Evolutionary conservation across 306 rosid genomes (phyloP).

Genomic region (Acacia melanoxylon): DNA sequence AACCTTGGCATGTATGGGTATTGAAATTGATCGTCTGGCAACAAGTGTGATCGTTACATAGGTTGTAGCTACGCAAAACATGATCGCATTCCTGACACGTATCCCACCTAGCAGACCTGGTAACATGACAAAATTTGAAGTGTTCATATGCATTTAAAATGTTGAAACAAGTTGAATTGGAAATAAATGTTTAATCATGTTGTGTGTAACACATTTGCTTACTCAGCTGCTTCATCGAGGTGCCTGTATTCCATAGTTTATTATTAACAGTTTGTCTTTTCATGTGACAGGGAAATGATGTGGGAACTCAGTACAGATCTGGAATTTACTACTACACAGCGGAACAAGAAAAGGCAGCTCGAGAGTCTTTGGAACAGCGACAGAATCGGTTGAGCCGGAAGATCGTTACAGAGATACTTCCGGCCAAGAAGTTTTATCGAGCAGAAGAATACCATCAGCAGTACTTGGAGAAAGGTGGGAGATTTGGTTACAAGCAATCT

Average conservation of each 20-base stretch:
- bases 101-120: too few species aligned
- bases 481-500: conserved; percentile 82
- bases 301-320: conserved; percentile 93
- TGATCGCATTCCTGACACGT: too few species aligned
- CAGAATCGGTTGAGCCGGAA: conserved; percentile 52
- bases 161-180: too few species aligned
- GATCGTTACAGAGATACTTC: conserved; percentile 83
- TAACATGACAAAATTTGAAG: too few species aligned
- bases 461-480: conserved; percentile 91
- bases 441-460: conserved; percentile 97
- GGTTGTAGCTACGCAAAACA: too few species aligned
- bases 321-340: conserved; percentile 94
- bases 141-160: too few species aligned
- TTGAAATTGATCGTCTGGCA: too few species aligned
- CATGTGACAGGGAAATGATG: conserved; percentile 75
- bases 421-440: conserved; percentile 83
- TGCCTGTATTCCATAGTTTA: not conserved
- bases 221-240: not conserved
- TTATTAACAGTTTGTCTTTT: conserved; percentile 11
- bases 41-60: too few species aligned
- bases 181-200: too few species aligned
- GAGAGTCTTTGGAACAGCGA: conserved; percentile 65
- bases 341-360: conserved; percentile 83
- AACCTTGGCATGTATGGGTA: too few species aligned
- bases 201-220: too few species aligned